Evolutionary conservation across 108 stramenopile genomes (phyloP).

Genomic region (Cafeteria roenbergensis): DNA sequence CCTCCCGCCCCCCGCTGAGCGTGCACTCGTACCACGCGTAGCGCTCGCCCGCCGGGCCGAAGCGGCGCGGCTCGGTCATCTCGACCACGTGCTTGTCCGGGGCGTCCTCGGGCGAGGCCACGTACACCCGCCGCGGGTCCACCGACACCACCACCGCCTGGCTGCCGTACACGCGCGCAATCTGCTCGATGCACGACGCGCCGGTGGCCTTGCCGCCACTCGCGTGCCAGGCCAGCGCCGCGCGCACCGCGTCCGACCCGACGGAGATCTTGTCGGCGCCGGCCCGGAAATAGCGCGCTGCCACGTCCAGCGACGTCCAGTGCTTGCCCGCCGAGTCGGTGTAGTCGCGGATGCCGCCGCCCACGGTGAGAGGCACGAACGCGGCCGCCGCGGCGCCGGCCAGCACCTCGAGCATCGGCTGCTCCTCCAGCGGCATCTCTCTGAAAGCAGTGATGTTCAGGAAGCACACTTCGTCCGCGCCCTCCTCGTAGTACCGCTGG

Average conservation of each 20-base stretch:
- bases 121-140: constrained; percentile 85
- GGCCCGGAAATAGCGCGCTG: constrained; percentile 84
- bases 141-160: constrained; percentile 96
- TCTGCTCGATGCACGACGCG: constrained; percentile 72
- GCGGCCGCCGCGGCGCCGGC: constrained; percentile 73
- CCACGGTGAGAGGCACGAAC: constrained; percentile 92
- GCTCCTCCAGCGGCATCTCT: constrained; percentile 79
- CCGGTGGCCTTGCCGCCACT: constrained; percentile 40
- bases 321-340: constrained; percentile 60
- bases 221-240: constrained; percentile 58
- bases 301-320: constrained; percentile 81
- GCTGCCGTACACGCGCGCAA: constrained; percentile 74
- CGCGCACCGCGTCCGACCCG: constrained; percentile 83
- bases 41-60: constrained; percentile 46
- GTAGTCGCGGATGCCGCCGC: constrained; percentile 89
- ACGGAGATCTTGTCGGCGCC: constrained; percentile 96
- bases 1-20: constrained; percentile 84
- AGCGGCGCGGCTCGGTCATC: constrained; percentile 28
- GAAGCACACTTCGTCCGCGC: constrained; percentile 89
- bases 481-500: constrained; percentile 77
- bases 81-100: constrained; percentile 21
- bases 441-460: constrained; percentile 90
- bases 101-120: constrained; percentile 6
- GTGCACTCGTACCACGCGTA: constrained; percentile 87
- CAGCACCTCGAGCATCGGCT: constrained; percentile 88